These are phyloP conservation scores for Beta vulgaris DNA, from an alignment of 148 eudicot species.

Conservation along the genomic window DNA sequence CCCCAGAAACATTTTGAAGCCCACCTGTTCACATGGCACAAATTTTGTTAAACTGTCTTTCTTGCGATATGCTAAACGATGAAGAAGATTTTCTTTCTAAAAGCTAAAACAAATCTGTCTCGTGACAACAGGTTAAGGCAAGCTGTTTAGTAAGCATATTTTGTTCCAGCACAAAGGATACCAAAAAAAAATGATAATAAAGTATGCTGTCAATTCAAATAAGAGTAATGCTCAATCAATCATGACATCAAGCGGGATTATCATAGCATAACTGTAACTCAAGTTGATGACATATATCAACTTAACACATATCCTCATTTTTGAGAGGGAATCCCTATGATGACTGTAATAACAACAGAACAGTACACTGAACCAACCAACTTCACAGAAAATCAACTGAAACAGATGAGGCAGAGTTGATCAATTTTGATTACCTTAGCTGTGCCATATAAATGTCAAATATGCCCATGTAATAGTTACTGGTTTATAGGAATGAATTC, in stretches of 20 bases:
- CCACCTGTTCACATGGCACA: slow-evolving; percentile 51
- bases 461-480: not conserved
- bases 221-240: not conserved
- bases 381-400: not conserved
- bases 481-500: not conserved
- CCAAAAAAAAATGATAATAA: not conserved
- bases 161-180: not conserved
- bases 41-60: not conserved
- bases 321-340: not conserved
- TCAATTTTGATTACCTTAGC: not conserved
- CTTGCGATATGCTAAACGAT: not conserved
- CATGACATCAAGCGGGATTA: not conserved
- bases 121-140: not conserved
- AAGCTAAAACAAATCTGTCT: not conserved
- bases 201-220: not conserved
- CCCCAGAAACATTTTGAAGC: slow-evolving; percentile 91
- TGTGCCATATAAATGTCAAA: not conserved
- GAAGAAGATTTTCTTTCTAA: not conserved
- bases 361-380: not conserved
- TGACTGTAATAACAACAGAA: not conserved
- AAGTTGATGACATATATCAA: not conserved
- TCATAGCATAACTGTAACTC: not conserved
- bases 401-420: not conserved
- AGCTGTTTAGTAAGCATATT: not conserved
- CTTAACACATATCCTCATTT: not conserved